Evolutionary conservation across 2,329 filamentous ascomycete species (phyloP).

Genomic region (Neopestalotiopsis sp.): DNA sequence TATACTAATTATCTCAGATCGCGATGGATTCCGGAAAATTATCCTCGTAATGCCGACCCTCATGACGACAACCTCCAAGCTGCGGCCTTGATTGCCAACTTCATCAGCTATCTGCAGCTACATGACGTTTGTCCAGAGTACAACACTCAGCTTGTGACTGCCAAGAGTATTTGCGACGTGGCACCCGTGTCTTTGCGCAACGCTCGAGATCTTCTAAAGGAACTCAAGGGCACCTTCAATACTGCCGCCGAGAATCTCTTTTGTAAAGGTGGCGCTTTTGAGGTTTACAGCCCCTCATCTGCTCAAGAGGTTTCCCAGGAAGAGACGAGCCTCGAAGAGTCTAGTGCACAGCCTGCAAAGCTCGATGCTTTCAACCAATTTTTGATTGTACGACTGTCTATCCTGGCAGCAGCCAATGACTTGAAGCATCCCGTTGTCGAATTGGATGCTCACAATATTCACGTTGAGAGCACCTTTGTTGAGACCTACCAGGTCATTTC

Average conservation of each 20-base stretch:
- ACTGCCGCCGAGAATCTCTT: slow-evolving; percentile 74
- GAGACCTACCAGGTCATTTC: slow-evolving; percentile 66
- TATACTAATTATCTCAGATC: slow-evolving; percentile 47
- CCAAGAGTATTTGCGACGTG: slow-evolving; percentile 68
- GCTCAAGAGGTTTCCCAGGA: slow-evolving; percentile 23
- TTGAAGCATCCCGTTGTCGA: slow-evolving; percentile 35
- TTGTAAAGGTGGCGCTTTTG: slow-evolving; percentile 42
- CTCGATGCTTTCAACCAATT: slow-evolving; percentile 43
- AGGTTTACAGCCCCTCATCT: slow-evolving; percentile 27
- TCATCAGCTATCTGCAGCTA: slow-evolving; percentile 84
- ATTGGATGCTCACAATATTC: slow-evolving; percentile 37
- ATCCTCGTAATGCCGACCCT: slow-evolving; percentile 52
- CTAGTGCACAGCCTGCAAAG: slow-evolving; percentile 39
- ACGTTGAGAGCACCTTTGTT: slow-evolving; percentile 52
- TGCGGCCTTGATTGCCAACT: slow-evolving; percentile 77
- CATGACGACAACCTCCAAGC: slow-evolving; percentile 61
- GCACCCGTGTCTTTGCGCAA: slow-evolving; percentile 72
- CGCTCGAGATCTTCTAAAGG: slow-evolving; percentile 53
- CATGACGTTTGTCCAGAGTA: slow-evolving; percentile 90
- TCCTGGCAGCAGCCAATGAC: slow-evolving; percentile 38
- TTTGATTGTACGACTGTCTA: slow-evolving; percentile 50
- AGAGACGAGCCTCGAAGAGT: neutral
- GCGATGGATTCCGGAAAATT: slow-evolving; percentile 59
- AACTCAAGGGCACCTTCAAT: slow-evolving; percentile 82
- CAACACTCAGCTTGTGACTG: slow-evolving; percentile 67